Evolutionary conservation across 2,329 filamentous ascomycete species (phyloP), one percentile per base, ranked within the genome.

Genomic region (Fulvia fulva): DNA sequence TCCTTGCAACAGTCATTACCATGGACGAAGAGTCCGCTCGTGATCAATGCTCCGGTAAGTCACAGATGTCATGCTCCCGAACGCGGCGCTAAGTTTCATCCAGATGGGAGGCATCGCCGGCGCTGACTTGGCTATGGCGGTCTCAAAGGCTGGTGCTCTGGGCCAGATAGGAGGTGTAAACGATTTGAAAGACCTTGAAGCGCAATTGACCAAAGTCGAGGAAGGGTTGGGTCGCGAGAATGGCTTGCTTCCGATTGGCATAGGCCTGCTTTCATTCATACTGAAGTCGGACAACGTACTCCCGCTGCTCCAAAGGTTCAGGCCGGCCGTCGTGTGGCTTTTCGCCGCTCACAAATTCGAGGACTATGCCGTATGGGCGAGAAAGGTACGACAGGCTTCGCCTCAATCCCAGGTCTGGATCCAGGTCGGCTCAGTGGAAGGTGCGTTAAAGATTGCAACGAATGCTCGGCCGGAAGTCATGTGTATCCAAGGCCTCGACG

Each of bases 321-420:
- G 72, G 0, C 85, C 86, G 1, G 81, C 80, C 1, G 85, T 84
- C 0, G 77, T 86, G 8, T 89, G 87, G 87, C 77, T 90, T 34
- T 89, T 89, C 67, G 86, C 86, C 1, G 83, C 85, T 1, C 54
- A 59, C 6, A 69, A 77, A 7, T 59, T 72, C 16, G 70, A 73
- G n/a, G 74, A 78, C 41, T 69, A 73, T 59, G 58, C 56, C 16
- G 68, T 46, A 23, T 77, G 69, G 73, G 65, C 68, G 16, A 55
- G 55, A n/a, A 65, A 65, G 9, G 67, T 70, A 8, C 68, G 74
- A 11, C 41, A 61, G 6, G 70, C 65, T 3, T 69, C 71, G 64
- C 51, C 75, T 21, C 64, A 58, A 5, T 80, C 62, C 11, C 76
- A 77, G 54, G 76, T 86, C 2, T 84, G 85, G 70, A 76, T 87